Base-by-base conservation (phyloP, 306 rosid genomes). In the Corylus americana region DNA sequence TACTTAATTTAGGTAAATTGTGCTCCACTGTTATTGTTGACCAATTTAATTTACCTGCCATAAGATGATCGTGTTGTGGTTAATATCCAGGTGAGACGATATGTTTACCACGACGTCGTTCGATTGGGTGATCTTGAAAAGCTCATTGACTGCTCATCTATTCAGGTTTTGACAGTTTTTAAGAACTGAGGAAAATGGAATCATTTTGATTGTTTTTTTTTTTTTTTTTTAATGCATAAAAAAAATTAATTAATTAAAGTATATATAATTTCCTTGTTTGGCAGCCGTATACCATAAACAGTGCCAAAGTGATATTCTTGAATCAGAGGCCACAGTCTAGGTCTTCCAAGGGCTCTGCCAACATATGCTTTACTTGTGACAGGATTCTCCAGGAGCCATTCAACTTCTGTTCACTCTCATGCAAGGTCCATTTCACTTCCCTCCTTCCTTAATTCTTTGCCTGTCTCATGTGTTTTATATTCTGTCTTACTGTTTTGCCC, bases 371-470 rank as follows among this genome's bases (percentile, higher is more conserved):
- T 82, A 91, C 98, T 58, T 94, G 98, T 74, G 97, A 92, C 79
- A 84, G 98, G 84, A 92, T 92, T 84, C 98, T 94, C 77, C 98
- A 94, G 80, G 91, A 94, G 37, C 97, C 98, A 11, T 94, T 94
- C 76, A 93, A 86, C 70, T 94, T 89, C 86, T 94, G 98, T 54
- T 94, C 98, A 70, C 97, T 94, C 75, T 90, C 98, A 18, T 94
- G 98, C 97, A 94, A 94, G 98, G 98, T 88, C 53, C 61, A 35
- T 82, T 25, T 89, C 73, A 49, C 18, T 27, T 79, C 58, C 69
- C 3, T 17, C 4, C 27, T 67, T 57, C 63, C 81, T 11, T 68
- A 39, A 3, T 67, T 18, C 27, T 42, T 67, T 67, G 1, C 51
- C 51, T 17, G 10, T 64, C 42, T 42, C 16, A 18, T 9, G 5